Conservation (phyloP, 768 basidiomycete genomes). For the Tricholoma furcatifolium region DNA sequence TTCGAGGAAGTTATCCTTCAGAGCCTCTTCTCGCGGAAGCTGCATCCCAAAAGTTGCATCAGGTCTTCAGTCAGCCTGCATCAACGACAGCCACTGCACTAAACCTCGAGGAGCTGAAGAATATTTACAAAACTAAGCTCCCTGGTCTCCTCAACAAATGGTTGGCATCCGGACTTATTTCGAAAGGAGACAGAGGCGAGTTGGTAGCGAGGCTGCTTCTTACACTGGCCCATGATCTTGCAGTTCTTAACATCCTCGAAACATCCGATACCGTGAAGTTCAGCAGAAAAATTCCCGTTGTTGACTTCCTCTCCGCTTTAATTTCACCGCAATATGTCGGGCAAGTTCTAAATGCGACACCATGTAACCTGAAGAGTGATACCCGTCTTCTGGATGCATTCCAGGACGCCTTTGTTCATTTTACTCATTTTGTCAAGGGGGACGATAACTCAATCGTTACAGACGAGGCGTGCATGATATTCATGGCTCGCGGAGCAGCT, state of each 20-base stretch:
- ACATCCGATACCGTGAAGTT: no score
- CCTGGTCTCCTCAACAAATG: background rate
- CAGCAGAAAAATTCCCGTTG: background rate
- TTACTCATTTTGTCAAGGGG: slow-evolving; percentile 3
- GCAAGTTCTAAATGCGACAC: background rate
- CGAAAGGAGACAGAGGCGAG: background rate
- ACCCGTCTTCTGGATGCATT: background rate
- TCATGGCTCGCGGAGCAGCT: background rate
- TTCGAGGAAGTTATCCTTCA: background rate
- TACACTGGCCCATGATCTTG: background rate
- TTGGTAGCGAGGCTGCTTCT: slow-evolving; percentile 4
- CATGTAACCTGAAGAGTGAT: background rate
- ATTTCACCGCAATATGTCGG: background rate
- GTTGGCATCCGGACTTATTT: background rate
- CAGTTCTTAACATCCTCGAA: no score
- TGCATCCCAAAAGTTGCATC: background rate
- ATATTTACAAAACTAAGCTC: background rate
- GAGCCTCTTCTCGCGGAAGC: slow-evolving; percentile 4
- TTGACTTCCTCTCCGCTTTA: background rate
- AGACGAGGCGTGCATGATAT: background rate
- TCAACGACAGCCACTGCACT: background rate
- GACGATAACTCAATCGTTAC: background rate
- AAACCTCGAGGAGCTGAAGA: background rate
- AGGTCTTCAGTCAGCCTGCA: background rate
- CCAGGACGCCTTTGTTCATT: background rate